Conservation (phyloP, 2,329 filamentous ascomycete species). For the Curvularia sp. region DNA sequence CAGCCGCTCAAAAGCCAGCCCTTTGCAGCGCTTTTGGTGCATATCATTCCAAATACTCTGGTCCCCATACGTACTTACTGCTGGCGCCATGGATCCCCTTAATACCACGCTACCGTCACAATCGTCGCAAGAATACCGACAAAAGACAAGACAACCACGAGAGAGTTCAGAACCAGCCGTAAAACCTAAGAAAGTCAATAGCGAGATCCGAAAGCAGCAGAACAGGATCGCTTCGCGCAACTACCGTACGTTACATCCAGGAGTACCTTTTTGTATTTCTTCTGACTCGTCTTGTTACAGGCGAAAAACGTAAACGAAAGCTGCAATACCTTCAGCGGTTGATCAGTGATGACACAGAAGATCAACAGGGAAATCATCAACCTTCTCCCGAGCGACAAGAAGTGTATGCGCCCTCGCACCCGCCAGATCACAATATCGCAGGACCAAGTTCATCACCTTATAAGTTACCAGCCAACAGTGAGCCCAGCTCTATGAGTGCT, state of each 20-base stretch:
- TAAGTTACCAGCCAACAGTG: conserved; percentile 19
- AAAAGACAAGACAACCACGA: conserved; percentile 15
- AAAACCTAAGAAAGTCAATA: conserved; percentile 47
- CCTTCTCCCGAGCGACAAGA: conserved; percentile 24
- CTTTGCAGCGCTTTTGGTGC: conserved; percentile 18
- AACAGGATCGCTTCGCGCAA: conserved; percentile 50
- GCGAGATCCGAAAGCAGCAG: conserved; percentile 49
- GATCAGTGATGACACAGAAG: conserved; percentile 34
- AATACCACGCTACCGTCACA: conserved; percentile 20
- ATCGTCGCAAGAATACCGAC: conserved; percentile 12
- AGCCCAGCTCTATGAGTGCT: conserved; percentile 15
- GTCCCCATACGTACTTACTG: conserved; percentile 24
- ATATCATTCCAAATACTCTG: conserved; percentile 16
- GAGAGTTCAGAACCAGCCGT: conserved; percentile 22
- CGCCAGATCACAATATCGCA: conserved; percentile 25
- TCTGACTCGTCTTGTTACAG: conserved; percentile 27
- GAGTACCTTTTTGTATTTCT: not conserved
- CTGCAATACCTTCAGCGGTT: conserved; percentile 48
- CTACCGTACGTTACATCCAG: conserved; percentile 38
- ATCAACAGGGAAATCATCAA: conserved; percentile 25
- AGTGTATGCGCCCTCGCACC: conserved; percentile 25
- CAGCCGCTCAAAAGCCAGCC: conserved; percentile 29
- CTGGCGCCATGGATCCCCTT: conserved; percentile 33
- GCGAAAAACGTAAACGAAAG: conserved; percentile 50
- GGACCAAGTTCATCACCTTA: conserved; percentile 17